These are phyloP conservation scores for Mortierella sp. DNA, from an alignment of 371 early-diverging fungal species.

Conservation along the genomic window DNA sequence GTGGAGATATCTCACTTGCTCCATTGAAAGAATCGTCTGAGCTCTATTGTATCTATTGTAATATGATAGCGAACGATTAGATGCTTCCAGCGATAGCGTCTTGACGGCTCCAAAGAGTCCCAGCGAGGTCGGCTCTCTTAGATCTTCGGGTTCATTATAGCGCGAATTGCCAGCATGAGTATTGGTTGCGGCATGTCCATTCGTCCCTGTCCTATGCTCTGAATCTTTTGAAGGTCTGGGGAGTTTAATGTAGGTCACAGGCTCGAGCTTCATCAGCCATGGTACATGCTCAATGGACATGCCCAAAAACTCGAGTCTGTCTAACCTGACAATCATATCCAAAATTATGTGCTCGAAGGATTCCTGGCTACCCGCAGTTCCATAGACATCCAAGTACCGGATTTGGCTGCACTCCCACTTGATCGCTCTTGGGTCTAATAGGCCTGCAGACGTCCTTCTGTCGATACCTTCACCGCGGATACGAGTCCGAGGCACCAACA, in stretches of 20 bases:
- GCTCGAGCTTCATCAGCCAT: conserved; percentile 33
- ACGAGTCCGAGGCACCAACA: background rate
- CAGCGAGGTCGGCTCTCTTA: background rate
- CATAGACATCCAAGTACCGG: conserved; percentile 26
- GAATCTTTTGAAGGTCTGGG: background rate
- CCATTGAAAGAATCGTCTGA: background rate
- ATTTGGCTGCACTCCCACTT: conserved; percentile 29
- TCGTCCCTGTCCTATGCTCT: background rate
- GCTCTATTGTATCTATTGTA: too few species aligned
- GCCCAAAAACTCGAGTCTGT: conserved; percentile 24
- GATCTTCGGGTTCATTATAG: background rate
- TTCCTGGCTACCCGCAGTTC: background rate
- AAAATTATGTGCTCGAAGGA: conserved; percentile 22
- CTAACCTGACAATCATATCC: conserved; percentile 24
- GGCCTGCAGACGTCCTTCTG: background rate
- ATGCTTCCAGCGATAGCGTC: conserved; percentile 18
- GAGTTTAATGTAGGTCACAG: conserved; percentile 6
- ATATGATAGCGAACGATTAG: background rate
- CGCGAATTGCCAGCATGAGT: background rate
- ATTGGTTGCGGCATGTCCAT: background rate
- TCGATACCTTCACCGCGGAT: background rate
- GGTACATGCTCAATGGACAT: conserved; percentile 6
- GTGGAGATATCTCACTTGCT: conserved; percentile 22
- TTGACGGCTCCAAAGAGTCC: conserved; percentile 22
- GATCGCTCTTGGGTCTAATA: conserved; percentile 5